Evolutionary conservation across 2,329 filamentous ascomycete genomes (phyloP), one percentile per base, ranked within the genome.

Genomic region (Calonectria hongkongensis): DNA sequence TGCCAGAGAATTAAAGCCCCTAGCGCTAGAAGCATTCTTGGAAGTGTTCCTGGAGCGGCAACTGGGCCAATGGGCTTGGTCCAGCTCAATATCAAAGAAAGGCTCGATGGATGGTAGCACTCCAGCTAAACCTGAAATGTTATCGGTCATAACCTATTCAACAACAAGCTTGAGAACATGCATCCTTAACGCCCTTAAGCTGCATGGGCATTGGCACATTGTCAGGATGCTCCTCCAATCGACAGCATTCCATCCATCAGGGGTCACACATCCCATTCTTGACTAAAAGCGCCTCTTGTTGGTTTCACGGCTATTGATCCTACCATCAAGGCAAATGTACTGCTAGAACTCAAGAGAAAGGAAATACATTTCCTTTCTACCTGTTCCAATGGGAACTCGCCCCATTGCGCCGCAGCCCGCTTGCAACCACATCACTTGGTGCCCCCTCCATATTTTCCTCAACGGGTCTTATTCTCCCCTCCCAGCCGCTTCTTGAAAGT

Each of bases 171-270:
- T 71, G 64, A 13, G 33, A 48, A 76, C 70, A 73, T 75, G 72
- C 73, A 76, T 76, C 69, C 66, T 66, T 71, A 68, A 58, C 54
- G 70, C 51, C 68, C 68, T 66, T 39, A 39, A 21, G 12, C 27
- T 41, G 54, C 54, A 60, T 60, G 8, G 16, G n/a, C 30, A 41
- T 36, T 68, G 72, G 70, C 43, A 67, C 60, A 45, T 47, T 71
- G 67, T 70, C 68, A 69, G 50, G 51, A 63, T 43, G 21, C 33
- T 43, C 68, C 67, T 70, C 70, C 71, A 73, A 70, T 72, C 36
- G 68, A 60, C 56, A n/a, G 50, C 27, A 70, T 41, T 18, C 62
- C 56, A 45, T 66, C 60, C 41, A 43, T 18, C 58, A 62, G 33
- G 54, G 72, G 28, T 16, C 25, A 47, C 5, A 41, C 21, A 13